Evolutionary conservation across 1,284 basidiomycete species (phyloP), one percentile per base, ranked within the genome.

Genomic region (Sparassis latifolia): DNA sequence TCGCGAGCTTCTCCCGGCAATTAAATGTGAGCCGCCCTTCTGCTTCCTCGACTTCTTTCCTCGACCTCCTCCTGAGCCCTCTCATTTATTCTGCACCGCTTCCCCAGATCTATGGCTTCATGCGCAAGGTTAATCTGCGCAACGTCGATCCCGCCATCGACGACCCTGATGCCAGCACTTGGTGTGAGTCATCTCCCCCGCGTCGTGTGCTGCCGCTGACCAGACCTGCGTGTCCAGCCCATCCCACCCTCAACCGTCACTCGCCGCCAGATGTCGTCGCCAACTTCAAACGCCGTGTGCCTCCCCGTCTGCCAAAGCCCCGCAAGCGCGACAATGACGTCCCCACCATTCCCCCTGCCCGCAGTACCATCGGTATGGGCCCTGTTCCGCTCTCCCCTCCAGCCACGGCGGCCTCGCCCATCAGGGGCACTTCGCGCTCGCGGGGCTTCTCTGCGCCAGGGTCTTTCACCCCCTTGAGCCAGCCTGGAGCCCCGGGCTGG

Each of bases 1-100:
- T 94, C 69, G 92, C 92, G 42, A 89, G 86, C 76, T 94, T 94
- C 77, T 92, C 90, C 55, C 82, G 91, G 69, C 91, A 94, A 78
- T 82, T 94, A 64, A 94, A 94, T 72, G 91, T 93, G 64, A 61
- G 84, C 76, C 64, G 63, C 60, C 40, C 63, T 67, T 58, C 61
- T 55, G 47, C 44, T 47, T 57, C 42, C 48, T 50, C 51, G 51
- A 51, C 45, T 50, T 44, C 48, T 53, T 55, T 47, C 40, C 33
- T 49, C 41, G 43, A 52, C 52, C 58, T 62, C 60, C 59, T 60
- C 59, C 31, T 39, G 53, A 65, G 45, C 68, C 67, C 69, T 67
- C 56, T 64, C 53, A 60, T 59, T 52, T 52, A 49, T 47, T 50
- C 51, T 58, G 62, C 57, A 53, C 50, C 49, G 49, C 58, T 43